Evolutionary conservation across 805 yeast genomes (phyloP).

Genomic region (Yarrowia alimentaria): DNA sequence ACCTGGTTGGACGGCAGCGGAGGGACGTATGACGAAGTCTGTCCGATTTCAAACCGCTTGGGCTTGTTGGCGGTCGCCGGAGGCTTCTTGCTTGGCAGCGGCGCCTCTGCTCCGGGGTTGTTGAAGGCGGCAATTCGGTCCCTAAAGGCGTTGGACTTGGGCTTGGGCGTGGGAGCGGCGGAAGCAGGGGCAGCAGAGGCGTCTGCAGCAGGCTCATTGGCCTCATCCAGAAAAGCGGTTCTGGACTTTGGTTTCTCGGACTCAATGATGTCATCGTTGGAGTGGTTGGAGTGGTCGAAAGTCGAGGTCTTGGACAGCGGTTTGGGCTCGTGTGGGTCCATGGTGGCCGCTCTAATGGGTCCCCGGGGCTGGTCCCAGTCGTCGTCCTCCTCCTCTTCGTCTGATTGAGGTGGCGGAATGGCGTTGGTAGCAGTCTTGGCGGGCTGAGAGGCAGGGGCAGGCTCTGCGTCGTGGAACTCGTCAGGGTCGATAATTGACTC

Average conservation of each 20-base stretch:
- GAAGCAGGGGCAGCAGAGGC: constrained; percentile 16
- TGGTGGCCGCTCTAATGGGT: constrained; percentile 7
- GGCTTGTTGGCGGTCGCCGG: constrained; percentile 44
- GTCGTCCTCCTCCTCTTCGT: constrained; percentile 29
- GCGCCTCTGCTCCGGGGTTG: constrained; percentile 35
- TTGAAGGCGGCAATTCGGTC: constrained; percentile 52
- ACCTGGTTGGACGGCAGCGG: constrained; percentile 34
- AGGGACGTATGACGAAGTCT: constrained; percentile 60
- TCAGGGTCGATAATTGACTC: constrained; percentile 14
- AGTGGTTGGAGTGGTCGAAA: constrained; percentile 33
- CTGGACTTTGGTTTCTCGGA: constrained; percentile 33
- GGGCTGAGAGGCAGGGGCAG: not conserved
- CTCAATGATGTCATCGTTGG: constrained; percentile 31
- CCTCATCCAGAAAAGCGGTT: constrained; percentile 31
- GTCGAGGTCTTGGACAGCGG: constrained; percentile 21
- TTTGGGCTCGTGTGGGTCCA: constrained; percentile 10
- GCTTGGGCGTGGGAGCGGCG: constrained; percentile 20
- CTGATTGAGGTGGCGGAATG: constrained; percentile 5
- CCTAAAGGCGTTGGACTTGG: constrained; percentile 41
- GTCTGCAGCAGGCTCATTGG: constrained; percentile 20
- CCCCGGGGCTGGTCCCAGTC: constrained; percentile 24
- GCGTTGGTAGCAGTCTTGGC: constrained; percentile 18
- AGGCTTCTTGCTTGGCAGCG: no score
- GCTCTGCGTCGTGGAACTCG: constrained; percentile 21
- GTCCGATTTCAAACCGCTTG: constrained; percentile 51